Evolutionary conservation across 2,329 filamentous ascomycete genomes (phyloP).

Genomic region (Knufia petricola): DNA sequence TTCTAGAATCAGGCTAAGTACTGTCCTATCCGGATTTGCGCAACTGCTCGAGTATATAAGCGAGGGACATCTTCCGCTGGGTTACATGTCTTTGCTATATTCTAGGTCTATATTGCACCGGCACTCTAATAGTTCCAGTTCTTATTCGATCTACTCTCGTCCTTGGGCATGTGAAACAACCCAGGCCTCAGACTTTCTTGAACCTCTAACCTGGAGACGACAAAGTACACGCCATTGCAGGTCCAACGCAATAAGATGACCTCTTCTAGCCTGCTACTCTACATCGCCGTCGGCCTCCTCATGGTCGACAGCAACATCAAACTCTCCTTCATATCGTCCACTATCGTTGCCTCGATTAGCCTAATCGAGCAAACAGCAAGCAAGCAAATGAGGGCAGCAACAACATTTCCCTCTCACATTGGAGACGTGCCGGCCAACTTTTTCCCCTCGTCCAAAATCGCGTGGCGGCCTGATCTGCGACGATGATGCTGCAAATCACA

Average conservation of each 20-base stretch:
- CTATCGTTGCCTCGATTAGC: constrained; percentile 21
- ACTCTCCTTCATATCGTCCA: constrained; percentile 17
- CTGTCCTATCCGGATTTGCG: background rate
- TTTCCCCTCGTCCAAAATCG: too few species aligned
- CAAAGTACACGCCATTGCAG: constrained; percentile 3
- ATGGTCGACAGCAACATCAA: constrained; percentile 19
- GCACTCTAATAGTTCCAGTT: background rate
- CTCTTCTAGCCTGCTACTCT: constrained; percentile 7
- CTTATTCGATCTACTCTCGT: background rate
- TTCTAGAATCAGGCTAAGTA: background rate
- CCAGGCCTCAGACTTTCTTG: background rate
- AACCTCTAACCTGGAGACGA: background rate
- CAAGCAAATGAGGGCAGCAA: too few species aligned
- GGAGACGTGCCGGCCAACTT: too few species aligned
- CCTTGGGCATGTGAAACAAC: background rate
- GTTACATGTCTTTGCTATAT: background rate
- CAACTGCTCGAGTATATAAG: background rate
- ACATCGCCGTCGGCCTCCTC: constrained; percentile 10
- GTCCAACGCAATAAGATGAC: constrained; percentile 3
- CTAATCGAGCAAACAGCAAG: too few species aligned
- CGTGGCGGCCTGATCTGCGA: too few species aligned
- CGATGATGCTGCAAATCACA: too few species aligned
- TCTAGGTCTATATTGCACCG: background rate
- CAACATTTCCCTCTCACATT: too few species aligned
- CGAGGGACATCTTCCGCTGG: background rate